phyloP scores from a whole-genome alignment of 306 rosid species.

The Rosa multiflora region DNA sequence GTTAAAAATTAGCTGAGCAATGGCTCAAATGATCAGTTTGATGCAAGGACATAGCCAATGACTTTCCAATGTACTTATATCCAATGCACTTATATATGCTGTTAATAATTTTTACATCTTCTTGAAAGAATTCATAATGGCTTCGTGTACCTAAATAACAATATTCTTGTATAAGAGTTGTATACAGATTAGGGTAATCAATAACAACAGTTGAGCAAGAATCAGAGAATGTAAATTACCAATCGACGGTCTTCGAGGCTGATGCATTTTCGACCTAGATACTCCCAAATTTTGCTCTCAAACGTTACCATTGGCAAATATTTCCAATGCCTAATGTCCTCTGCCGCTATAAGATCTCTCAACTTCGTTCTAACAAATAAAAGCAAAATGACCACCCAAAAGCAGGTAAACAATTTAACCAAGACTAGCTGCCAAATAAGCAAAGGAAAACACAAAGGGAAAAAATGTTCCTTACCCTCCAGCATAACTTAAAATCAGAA shows the following conservation, averaged over 20 bases:
- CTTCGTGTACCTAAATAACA: not conserved
- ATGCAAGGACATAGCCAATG: not conserved
- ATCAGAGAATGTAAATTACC: slow-evolving; percentile 40
- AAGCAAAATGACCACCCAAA: not conserved
- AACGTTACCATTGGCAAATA: slow-evolving; percentile 31
- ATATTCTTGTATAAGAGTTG: not conserved
- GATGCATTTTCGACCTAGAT: slow-evolving; percentile 25
- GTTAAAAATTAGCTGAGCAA: not conserved
- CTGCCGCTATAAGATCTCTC: slow-evolving; percentile 23
- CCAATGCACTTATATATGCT: too few relatives aligned
- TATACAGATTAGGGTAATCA: slow-evolving; percentile 1
- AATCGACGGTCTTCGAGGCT: slow-evolving; percentile 33
- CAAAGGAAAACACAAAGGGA: not conserved
- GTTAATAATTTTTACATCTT: too few relatives aligned
- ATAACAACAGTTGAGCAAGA: not conserved
- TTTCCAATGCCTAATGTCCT: slow-evolving; percentile 17
- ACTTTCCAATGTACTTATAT: not conserved
- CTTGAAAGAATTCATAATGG: not conserved
- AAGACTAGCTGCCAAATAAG: not conserved
- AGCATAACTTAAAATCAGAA: slow-evolving; percentile 51
- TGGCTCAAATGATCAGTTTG: not conserved
- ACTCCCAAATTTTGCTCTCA: slow-evolving; percentile 55
- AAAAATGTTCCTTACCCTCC: slow-evolving; percentile 40
- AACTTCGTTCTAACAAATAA: not conserved
- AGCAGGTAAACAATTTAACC: not conserved